Evolutionary conservation across 805 yeast genomes (phyloP).

Genomic region (Yarrowia sp.): DNA sequence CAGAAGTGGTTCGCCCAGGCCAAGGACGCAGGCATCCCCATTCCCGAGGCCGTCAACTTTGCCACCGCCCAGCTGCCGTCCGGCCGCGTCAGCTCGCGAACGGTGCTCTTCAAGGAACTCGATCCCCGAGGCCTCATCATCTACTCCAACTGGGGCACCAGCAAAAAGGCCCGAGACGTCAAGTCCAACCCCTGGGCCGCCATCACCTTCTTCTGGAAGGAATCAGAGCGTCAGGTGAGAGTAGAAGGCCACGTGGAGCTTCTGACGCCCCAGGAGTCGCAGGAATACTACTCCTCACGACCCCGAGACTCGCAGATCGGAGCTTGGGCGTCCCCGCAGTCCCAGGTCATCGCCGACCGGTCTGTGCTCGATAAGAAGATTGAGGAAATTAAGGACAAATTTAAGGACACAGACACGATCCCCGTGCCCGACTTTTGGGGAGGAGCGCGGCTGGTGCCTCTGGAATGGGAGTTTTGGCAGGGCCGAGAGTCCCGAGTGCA

Average conservation of each 20-base stretch:
- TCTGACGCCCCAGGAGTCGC: slow-evolving; percentile 74
- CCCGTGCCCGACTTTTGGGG: slow-evolving; percentile 98
- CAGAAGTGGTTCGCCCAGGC: slow-evolving; percentile 87
- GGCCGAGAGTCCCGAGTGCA: slow-evolving; percentile 90
- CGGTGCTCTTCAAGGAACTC: slow-evolving; percentile 86
- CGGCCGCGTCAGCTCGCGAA: slow-evolving; percentile 87
- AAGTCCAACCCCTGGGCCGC: slow-evolving; percentile 79
- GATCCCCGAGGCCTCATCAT: slow-evolving; percentile 84
- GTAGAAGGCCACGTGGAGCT: slow-evolving; percentile 85
- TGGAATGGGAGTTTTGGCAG: slow-evolving; percentile 97
- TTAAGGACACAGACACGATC: slow-evolving; percentile 62
- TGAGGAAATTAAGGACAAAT: slow-evolving; percentile 59
- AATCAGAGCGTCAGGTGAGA: slow-evolving; percentile 88
- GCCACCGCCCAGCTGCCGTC: slow-evolving; percentile 87
- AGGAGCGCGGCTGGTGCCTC: slow-evolving; percentile 84
- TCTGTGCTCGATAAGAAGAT: slow-evolving; percentile 67
- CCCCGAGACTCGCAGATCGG: slow-evolving; percentile 95
- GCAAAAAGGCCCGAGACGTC: slow-evolving; percentile 80
- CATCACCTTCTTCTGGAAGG: slow-evolving; percentile 90
- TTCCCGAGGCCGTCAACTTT: slow-evolving; percentile 87
- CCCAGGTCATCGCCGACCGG: slow-evolving; percentile 63
- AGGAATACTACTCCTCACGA: slow-evolving; percentile 80
- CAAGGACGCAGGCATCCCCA: slow-evolving; percentile 57
- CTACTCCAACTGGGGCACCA: slow-evolving; percentile 89
- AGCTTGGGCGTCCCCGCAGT: slow-evolving; percentile 96